These are phyloP conservation scores for Candida palmyrensis DNA, from an alignment of 805 yeast species.

Conservation along the genomic window DNA sequence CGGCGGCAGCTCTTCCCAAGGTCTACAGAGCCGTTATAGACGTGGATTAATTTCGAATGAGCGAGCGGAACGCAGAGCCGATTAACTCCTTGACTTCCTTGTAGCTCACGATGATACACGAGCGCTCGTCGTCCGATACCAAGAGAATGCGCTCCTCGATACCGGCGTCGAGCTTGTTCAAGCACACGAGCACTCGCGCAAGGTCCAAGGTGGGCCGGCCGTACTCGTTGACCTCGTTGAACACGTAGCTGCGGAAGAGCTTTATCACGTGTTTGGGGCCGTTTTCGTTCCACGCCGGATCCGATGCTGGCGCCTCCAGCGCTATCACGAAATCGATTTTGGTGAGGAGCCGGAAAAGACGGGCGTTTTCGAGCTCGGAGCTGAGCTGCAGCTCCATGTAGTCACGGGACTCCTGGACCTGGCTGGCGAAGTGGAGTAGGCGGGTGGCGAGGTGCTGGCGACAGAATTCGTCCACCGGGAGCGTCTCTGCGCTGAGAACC, in stretches of 20 bases:
- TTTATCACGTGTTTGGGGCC: slow-evolving; percentile 62
- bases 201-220: slow-evolving; percentile 80
- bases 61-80: slow-evolving; percentile 59
- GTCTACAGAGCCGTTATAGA: not conserved
- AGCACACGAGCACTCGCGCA: slow-evolving; percentile 68
- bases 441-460: slow-evolving; percentile 23
- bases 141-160: slow-evolving; percentile 76
- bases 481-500: not conserved
- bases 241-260: slow-evolving; percentile 77
- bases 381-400: slow-evolving; percentile 56
- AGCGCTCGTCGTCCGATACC: slow-evolving; percentile 79
- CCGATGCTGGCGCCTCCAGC: slow-evolving; percentile 29
- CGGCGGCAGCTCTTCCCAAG: not conserved
- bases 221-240: slow-evolving; percentile 73
- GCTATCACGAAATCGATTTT: slow-evolving; percentile 77
- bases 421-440: slow-evolving; percentile 44
- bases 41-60: slow-evolving; percentile 16
- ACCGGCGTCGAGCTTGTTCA: slow-evolving; percentile 92
- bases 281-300: slow-evolving; percentile 57
- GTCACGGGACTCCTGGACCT: slow-evolving; percentile 49
- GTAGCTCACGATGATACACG: slow-evolving; percentile 78
- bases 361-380: slow-evolving; percentile 80
- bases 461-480: slow-evolving; percentile 12
- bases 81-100: slow-evolving; percentile 73
- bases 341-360: slow-evolving; percentile 75